Evolutionary conservation across 2,329 filamentous ascomycete species (phyloP).

Genomic region (Penicillium sp.): DNA sequence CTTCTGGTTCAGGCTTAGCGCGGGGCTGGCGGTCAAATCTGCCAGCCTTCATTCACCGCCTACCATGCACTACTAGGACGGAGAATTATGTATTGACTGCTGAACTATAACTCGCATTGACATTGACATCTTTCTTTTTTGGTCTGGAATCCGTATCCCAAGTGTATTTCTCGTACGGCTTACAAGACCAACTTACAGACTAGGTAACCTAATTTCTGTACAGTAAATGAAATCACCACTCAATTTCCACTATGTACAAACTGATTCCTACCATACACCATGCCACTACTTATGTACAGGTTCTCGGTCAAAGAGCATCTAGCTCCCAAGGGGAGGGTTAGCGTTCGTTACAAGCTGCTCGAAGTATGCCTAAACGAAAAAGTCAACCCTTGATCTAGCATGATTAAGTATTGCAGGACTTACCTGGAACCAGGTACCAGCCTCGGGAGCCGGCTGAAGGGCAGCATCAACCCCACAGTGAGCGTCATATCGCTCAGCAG

Average conservation of each 20-base stretch:
- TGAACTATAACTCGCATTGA: too few relatives aligned
- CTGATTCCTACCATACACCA: not conserved
- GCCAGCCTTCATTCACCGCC: conserved; percentile 23
- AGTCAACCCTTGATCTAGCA: conserved; percentile 6
- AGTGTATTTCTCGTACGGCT: not conserved
- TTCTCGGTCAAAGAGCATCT: not conserved
- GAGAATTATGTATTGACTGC: too few relatives aligned
- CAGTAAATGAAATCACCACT: not conserved
- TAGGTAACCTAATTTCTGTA: not conserved
- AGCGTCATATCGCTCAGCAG: conserved; percentile 57
- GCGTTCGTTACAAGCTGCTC: conserved; percentile 35
- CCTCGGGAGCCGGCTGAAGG: conserved; percentile 69
- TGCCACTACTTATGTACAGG: too few relatives aligned
- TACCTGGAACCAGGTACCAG: conserved; percentile 68
- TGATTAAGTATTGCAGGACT: conserved; percentile 37
- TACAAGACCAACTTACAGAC: too few relatives aligned
- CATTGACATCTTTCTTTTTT: not conserved
- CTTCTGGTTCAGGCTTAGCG: conserved; percentile 30
- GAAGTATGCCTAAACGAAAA: conserved; percentile 31
- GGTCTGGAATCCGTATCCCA: not conserved
- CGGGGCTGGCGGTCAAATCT: conserved; percentile 34
- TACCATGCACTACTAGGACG: too few relatives aligned
- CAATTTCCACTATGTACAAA: conserved; percentile 12
- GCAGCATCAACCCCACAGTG: conserved; percentile 61
- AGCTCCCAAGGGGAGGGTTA: conserved; percentile 29